Percentiles rank a stretch among this genome's conserved stretches.
phyloP scores from a whole-genome alignment of 768 basidiomycete species.

The Pisolithus orientalis region DNA sequence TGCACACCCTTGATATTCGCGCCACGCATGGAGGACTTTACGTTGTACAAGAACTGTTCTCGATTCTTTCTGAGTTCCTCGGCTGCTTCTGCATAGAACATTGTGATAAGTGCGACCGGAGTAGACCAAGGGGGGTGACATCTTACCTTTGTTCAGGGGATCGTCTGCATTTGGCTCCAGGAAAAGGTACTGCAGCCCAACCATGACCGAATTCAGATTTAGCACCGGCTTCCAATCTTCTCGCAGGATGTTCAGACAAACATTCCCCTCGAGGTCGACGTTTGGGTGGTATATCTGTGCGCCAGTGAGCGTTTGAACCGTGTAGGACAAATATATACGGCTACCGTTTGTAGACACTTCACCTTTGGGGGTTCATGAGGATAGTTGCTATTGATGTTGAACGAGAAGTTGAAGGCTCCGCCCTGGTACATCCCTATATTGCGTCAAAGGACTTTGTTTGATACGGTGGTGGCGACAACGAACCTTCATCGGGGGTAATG shows the following conservation, averaged over 20 bases:
- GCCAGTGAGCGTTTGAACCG: conserved; percentile 3
- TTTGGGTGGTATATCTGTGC: conserved; percentile 97
- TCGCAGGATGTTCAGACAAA: conserved; percentile 95
- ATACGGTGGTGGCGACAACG: conserved; percentile 13
- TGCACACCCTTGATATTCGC: conserved; percentile 67
- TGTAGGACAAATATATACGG: conserved; percentile 19
- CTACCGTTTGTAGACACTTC: conserved; percentile 89
- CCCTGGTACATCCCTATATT: conserved; percentile 93
- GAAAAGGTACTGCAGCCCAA: conserved; percentile 96
- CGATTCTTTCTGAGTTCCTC: conserved; percentile 88
- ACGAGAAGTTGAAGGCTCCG: conserved; percentile 89
- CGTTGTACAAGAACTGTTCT: conserved; percentile 77
- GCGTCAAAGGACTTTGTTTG: not conserved
- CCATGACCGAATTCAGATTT: conserved; percentile 97
- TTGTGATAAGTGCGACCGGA: conserved; percentile 5
- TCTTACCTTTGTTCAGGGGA: conserved; percentile 92
- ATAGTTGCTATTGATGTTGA: conserved; percentile 95
- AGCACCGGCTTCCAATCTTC: conserved; percentile 99
- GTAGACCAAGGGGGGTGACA: not conserved
- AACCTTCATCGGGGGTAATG: conserved; percentile 96
- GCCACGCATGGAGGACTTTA: conserved; percentile 84
- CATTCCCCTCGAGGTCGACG: conserved; percentile 95
- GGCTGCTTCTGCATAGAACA: conserved; percentile 71
- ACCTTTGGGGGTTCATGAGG: conserved; percentile 99
- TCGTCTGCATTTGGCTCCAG: conserved; percentile 98